Conservation (phyloP, 2,329 filamentous ascomycete genomes). For the Beauveria medogensis region DNA sequence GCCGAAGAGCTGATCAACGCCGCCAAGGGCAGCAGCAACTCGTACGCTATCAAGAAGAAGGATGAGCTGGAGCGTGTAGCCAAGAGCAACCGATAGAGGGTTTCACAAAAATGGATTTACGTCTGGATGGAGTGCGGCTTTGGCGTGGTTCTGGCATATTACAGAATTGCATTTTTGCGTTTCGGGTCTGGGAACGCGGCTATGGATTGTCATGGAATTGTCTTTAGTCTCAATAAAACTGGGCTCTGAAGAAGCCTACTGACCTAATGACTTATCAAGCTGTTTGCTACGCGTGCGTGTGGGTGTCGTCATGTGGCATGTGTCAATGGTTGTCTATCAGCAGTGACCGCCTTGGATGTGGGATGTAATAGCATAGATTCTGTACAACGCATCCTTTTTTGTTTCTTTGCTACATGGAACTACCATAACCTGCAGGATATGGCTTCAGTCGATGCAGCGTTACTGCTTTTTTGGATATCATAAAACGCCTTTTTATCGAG, state of each 20-base stretch:
- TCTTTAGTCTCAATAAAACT: constrained; percentile 37
- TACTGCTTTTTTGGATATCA: no score
- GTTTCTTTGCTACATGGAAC: no score
- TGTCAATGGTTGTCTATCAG: not conserved
- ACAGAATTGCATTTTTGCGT: constrained; percentile 39
- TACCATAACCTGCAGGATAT: no score
- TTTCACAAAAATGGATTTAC: constrained; percentile 17
- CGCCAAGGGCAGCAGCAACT: constrained; percentile 99
- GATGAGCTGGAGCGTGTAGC: constrained; percentile 99
- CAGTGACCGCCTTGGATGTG: not conserved
- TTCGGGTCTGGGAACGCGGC: constrained; percentile 39
- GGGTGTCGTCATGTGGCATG: not conserved
- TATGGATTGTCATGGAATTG: constrained; percentile 33
- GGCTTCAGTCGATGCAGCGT: no score
- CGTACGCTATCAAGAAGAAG: constrained; percentile 99
- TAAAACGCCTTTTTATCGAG: no score
- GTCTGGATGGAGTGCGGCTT: constrained; percentile 32
- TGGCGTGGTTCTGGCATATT: constrained; percentile 38
- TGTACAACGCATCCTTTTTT: no score
- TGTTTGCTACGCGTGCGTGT: not conserved
- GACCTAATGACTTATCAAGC: not conserved
- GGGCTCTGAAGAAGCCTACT: constrained; percentile 23
- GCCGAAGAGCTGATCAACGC: constrained; percentile 99
- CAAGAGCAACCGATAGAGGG: constrained; percentile 98
- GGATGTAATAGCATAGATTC: no score